phyloP scores from a whole-genome alignment of 2,329 filamentous ascomycete genomes.

The Exophiala calicioides region DNA sequence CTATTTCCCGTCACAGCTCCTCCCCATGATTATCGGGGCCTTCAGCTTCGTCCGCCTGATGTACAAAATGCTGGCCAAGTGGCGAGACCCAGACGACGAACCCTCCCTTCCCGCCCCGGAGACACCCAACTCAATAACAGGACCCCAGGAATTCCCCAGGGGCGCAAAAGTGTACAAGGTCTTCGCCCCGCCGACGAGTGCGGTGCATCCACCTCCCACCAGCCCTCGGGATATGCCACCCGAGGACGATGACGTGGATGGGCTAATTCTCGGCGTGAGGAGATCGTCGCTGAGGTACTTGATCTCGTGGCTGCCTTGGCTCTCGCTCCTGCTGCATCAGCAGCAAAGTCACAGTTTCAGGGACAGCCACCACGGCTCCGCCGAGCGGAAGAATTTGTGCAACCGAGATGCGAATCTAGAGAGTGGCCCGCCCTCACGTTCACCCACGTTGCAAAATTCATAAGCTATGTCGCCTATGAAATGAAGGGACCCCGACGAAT shows the following conservation, averaged over 20 bases:
- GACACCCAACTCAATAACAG: background rate
- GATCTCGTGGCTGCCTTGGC: slow-evolving; percentile 21
- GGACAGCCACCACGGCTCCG: too few relatives aligned
- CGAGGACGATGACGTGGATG: slow-evolving; percentile 14
- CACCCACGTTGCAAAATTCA: too few relatives aligned
- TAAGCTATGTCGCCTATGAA: too few relatives aligned
- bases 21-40: slow-evolving; percentile 22
- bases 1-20: slow-evolving; percentile 17
- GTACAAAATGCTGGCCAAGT: slow-evolving; percentile 18
- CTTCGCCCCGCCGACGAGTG: slow-evolving; percentile 12
- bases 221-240: slow-evolving; percentile 7
- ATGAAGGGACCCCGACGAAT: too few relatives aligned
- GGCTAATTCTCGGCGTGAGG: slow-evolving; percentile 4
- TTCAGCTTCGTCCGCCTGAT: slow-evolving; percentile 18
- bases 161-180: slow-evolving; percentile 14
- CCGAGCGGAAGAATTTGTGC: slow-evolving; percentile 3
- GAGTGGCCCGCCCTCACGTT: too few relatives aligned
- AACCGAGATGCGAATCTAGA: slow-evolving; percentile 6
- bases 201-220: background rate
- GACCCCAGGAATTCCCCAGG: slow-evolving; percentile 8
- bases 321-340: slow-evolving; percentile 19
- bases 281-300: slow-evolving; percentile 9
- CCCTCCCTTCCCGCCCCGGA: slow-evolving; percentile 14
- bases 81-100: slow-evolving; percentile 21
- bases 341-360: too few relatives aligned